Evolutionary conservation across 768 basidiomycete genomes (phyloP), one percentile per base, ranked within the genome.

Genomic region (Trametes cubensis): DNA sequence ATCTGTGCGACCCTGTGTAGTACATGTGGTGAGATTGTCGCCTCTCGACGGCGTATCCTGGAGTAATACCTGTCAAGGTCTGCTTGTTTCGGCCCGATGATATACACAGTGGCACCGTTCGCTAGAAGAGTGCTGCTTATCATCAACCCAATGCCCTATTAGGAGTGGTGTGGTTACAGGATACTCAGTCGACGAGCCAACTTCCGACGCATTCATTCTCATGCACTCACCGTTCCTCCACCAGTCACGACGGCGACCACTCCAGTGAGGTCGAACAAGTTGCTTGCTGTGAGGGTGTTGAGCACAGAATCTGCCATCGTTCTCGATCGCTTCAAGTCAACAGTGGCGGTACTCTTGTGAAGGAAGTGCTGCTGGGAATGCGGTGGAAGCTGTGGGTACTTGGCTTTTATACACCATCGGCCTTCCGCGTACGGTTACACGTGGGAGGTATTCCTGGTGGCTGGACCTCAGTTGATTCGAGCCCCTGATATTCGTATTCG

Each of bases 121-220:
- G 80, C 78, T 11, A 81, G 63, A 2, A 83, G 69, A 0, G 81
- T 80, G 11, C 77, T 76, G 59, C 73, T 75, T 21, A 83, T 80
- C 81, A 83, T 83, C 45, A 81, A 68, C 0, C 81, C 81, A n/a
- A 82, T 81, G 0, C 81, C 81, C 79, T 78, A 59, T 20, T 7
- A 51, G 39, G 48, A 6, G 42, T 13, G 47, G 21, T 44, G 6
- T 42, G 6, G 50, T 13, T n/a, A 11, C 18, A n/a, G n/a, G n/a
- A n/a, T n/a, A 46, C 21, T 40, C 23, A 21, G 23, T n/a, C n/a
- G 25, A 25, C 3, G 17, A 6, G 25, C 14, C 21, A 13, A 38
- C 30, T 7, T 11, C 10, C 10, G n/a, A n/a, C n/a, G 34, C 34
- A 11, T 11, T 34, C 34, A 6, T 10, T 6, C 34, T 34, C 34